phyloP scores from a whole-genome alignment of 2,329 filamentous ascomycete species.

The Metarhizium robertsii region DNA sequence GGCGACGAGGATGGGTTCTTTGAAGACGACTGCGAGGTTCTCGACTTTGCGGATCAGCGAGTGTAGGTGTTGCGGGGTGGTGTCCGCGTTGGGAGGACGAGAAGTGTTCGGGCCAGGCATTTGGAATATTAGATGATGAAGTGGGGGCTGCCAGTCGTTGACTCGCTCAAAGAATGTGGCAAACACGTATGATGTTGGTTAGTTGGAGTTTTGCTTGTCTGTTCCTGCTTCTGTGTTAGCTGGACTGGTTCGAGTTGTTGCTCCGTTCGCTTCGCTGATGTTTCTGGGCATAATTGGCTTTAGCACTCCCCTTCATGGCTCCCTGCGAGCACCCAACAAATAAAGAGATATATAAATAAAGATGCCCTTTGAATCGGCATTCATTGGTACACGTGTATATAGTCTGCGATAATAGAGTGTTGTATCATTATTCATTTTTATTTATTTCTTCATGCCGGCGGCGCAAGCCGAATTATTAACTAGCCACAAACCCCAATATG shows the following conservation, averaged over 20 bases:
- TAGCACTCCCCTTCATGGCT: constrained; percentile 4
- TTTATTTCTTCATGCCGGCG: background rate
- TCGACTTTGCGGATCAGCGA: constrained; percentile 73
- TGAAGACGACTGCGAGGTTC: constrained; percentile 84
- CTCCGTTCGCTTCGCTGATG: constrained; percentile 18
- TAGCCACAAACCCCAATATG: background rate
- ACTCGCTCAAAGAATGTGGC: background rate
- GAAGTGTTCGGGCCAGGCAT: background rate
- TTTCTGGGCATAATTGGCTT: constrained; percentile 14
- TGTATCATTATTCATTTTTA: background rate
- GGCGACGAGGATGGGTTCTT: constrained; percentile 70
- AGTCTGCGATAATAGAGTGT: background rate
- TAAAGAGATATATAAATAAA: constrained; percentile 16
- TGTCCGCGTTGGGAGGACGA: background rate
- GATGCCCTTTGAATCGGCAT: constrained; percentile 1
- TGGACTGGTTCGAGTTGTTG: constrained; percentile 10
- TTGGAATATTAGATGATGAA: background rate
- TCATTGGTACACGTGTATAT: too few species aligned
- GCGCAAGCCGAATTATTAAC: background rate
- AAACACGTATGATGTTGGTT: background rate
- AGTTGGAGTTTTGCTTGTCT: constrained; percentile 7
- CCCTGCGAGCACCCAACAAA: constrained; percentile 15
- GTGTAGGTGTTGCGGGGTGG: constrained; percentile 31
- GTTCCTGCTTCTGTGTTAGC: constrained; percentile 4
- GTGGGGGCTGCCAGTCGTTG: background rate